Conservation (phyloP, 2,329 filamentous ascomycete genomes). For the Westerdykella aurantiaca region DNA sequence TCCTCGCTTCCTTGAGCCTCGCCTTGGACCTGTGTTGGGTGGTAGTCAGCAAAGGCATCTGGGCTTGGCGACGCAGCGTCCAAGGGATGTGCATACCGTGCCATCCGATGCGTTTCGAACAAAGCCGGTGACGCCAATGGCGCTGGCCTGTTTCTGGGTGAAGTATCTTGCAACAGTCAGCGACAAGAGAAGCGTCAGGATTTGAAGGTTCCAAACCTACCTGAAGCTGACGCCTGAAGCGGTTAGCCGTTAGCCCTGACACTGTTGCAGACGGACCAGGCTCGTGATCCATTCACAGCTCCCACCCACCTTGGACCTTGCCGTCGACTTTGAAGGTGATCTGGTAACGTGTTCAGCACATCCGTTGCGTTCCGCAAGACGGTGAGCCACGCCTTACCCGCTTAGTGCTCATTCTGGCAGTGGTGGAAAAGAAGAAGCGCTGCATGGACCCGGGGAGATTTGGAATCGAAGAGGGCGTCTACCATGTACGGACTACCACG, state of each 20-base stretch:
- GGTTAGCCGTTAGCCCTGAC: not conserved
- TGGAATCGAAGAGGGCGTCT: not conserved
- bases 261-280: no score
- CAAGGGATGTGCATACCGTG: constrained; percentile 25
- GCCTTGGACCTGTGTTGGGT: constrained; percentile 67
- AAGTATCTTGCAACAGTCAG: constrained; percentile 26
- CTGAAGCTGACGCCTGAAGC: constrained; percentile 46
- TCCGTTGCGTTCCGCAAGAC: no score
- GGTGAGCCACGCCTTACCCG: constrained; percentile 19
- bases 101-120: constrained; percentile 45
- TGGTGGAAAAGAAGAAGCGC: constrained; percentile 20
- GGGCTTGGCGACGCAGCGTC: not conserved
- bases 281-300: not conserved
- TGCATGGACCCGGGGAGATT: constrained; percentile 1
- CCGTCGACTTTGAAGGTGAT: constrained; percentile 46
- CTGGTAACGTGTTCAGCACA: constrained; percentile 21
- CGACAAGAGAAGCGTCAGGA: not conserved
- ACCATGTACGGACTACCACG: no score
- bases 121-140: constrained; percentile 42
- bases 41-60: not conserved
- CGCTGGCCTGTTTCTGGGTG: constrained; percentile 41
- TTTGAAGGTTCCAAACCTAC: constrained; percentile 15
- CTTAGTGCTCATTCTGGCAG: constrained; percentile 31
- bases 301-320: constrained; percentile 39
- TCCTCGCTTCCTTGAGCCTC: constrained; percentile 74